phyloP scores from a whole-genome alignment of 108 stramenopile genomes.

The Pseudonitzschia pungens region DNA sequence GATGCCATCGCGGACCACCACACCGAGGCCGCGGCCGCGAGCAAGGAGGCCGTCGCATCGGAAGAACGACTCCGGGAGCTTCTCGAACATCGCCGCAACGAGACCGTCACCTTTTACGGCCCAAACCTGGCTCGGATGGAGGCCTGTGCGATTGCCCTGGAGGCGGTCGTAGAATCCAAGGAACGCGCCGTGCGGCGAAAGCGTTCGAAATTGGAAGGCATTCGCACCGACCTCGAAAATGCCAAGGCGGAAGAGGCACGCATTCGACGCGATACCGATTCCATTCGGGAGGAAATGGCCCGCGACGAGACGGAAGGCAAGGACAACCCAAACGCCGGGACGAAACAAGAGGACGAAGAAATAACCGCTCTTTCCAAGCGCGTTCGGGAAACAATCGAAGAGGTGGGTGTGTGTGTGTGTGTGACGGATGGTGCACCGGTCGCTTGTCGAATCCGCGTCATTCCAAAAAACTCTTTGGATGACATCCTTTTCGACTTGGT shows the following conservation, averaged over 20 bases:
- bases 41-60: not conserved
- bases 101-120: not conserved
- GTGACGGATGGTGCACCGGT: not conserved
- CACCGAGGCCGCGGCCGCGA: not conserved
- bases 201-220: not conserved
- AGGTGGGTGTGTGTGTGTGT: not conserved
- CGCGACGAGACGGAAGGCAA: not conserved
- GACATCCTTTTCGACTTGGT: too few species aligned
- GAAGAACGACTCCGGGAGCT: not conserved
- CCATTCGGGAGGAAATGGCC: not conserved
- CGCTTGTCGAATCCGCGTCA: too few species aligned
- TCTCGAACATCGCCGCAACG: not conserved
- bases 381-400: not conserved
- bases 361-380: not conserved
- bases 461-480: too few species aligned
- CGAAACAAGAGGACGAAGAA: not conserved
- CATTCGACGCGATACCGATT: not conserved
- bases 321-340: not conserved
- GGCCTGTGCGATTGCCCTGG: not conserved
- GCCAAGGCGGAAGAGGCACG: not conserved
- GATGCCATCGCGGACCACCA: conserved; percentile 4
- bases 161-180: not conserved
- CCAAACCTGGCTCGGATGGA: conserved; percentile 1
- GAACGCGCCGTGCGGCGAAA: not conserved
- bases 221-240: not conserved